These are phyloP conservation scores for Pyrrhoderma lamaoense DNA, from an alignment of 1,284 basidiomycete genomes.

Conservation along the genomic window DNA sequence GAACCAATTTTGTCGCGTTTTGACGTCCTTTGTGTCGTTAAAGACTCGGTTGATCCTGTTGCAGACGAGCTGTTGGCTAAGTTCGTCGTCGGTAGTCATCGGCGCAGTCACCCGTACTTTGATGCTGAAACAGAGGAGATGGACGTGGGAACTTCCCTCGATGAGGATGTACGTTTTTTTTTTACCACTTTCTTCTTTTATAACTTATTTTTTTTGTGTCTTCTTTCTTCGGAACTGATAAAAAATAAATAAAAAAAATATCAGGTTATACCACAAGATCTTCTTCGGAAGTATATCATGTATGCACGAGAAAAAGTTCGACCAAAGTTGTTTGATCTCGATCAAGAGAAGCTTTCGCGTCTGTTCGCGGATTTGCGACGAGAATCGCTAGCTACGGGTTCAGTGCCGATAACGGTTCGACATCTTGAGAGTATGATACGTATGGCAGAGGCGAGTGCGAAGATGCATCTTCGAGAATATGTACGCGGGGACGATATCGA, in stretches of 20 bases:
- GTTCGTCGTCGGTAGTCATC: slow-evolving; percentile 95
- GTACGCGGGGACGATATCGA: slow-evolving; percentile 97
- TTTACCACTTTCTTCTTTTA: not conserved
- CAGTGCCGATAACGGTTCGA: slow-evolving; percentile 96
- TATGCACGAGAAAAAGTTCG: slow-evolving; percentile 91
- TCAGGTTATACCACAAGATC: slow-evolving; percentile 93
- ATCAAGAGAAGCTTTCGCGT: slow-evolving; percentile 92
- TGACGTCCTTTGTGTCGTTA: slow-evolving; percentile 97
- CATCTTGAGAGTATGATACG: slow-evolving; percentile 99
- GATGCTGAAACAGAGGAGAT: slow-evolving; percentile 81
- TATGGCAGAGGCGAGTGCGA: slow-evolving; percentile 97
- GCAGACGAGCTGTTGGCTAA: slow-evolving; percentile 94
- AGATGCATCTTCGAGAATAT: slow-evolving; percentile 97
- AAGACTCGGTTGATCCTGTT: slow-evolving; percentile 94
- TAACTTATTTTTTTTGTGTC: no score
- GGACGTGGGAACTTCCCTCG: slow-evolving; percentile 81
- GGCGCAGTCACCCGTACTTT: slow-evolving; percentile 92
- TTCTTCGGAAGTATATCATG: slow-evolving; percentile 99
- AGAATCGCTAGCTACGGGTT: slow-evolving; percentile 94
- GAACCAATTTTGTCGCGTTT: slow-evolving; percentile 99
- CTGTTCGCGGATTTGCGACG: slow-evolving; percentile 95
- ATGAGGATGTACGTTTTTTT: slow-evolving; percentile 72
- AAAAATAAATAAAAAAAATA: not conserved
- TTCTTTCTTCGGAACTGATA: no score
- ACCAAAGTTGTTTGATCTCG: slow-evolving; percentile 90